phyloP scores from a whole-genome alignment of 495 filamentous ascomycete genomes.

The Aspergillus olivimuriae region DNA sequence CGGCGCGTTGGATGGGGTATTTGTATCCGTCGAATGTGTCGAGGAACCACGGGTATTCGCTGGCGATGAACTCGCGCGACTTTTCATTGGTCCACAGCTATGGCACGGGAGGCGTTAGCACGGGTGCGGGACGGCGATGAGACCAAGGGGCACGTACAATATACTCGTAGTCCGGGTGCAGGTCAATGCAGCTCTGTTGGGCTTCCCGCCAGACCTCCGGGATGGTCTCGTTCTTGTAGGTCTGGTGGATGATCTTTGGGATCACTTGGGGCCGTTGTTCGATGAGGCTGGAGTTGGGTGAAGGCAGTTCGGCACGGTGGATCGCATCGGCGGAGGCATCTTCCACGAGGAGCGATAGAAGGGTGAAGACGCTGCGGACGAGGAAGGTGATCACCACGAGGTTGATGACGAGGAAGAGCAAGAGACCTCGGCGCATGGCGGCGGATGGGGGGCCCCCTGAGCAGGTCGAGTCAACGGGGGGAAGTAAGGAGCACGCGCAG shows the following conservation, averaged over 20 bases:
- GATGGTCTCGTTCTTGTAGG: constrained; percentile 72
- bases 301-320: constrained; percentile 54
- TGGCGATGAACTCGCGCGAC: constrained; percentile 67
- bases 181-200: constrained; percentile 66
- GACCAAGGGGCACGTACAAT: constrained; percentile 46
- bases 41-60: constrained; percentile 82
- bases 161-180: constrained; percentile 76
- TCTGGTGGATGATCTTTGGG: constrained; percentile 88
- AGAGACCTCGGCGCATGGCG: constrained; percentile 57
- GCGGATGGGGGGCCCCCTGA: constrained; percentile 6
- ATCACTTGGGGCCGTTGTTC: constrained; percentile 60
- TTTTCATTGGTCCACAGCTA: constrained; percentile 85
- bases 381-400: constrained; percentile 52
- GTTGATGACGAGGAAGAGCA: constrained; percentile 58
- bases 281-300: constrained; percentile 55
- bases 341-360: constrained; percentile 59
- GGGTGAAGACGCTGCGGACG: constrained; percentile 56
- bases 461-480: constrained; percentile 1
- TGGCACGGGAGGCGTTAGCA: constrained; percentile 12
- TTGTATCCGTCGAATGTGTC: constrained; percentile 75
- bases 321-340: constrained; percentile 62
- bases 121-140: neutral
- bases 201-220: constrained; percentile 67
- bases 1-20: constrained; percentile 79
- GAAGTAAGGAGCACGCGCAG: neutral